phyloP scores from a whole-genome alignment of 305 asterid species.

The Salvia sclarea region DNA sequence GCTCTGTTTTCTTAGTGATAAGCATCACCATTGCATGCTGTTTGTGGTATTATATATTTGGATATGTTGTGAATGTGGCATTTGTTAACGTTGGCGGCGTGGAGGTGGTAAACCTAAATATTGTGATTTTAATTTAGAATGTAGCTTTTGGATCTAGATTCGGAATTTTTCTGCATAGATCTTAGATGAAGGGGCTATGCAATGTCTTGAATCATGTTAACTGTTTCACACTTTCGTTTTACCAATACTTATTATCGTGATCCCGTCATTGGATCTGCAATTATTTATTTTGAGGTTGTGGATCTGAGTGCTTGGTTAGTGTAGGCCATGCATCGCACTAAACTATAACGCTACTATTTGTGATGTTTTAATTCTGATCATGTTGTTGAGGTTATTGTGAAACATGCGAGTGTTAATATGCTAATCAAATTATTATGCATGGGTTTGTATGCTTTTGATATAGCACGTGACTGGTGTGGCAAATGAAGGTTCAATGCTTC shows the following conservation, averaged over 20 bases:
- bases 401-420: background rate
- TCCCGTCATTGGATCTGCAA: constrained; percentile 33
- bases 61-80: constrained; percentile 10
- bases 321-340: background rate
- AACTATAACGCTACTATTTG: no score
- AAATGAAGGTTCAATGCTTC: background rate
- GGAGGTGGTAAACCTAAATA: background rate
- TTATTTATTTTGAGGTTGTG: constrained; percentile 9
- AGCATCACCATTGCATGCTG: background rate
- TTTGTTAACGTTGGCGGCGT: constrained; percentile 12
- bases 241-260: background rate
- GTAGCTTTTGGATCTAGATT: constrained; percentile 33
- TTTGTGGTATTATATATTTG: background rate
- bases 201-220: constrained; percentile 18
- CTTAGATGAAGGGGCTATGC: constrained; percentile 21
- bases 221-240: constrained; percentile 22
- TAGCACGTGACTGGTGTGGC: background rate
- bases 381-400: background rate
- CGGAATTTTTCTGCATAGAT: no score
- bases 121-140: background rate
- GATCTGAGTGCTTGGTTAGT: constrained; percentile 24
- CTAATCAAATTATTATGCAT: background rate
- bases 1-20: constrained; percentile 2
- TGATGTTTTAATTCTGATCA: background rate
- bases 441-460: constrained; percentile 2